Evolutionary conservation across 176 grass and related monocot genomes (phyloP), one percentile per base, ranked within the genome.

Genomic region (Metroxylon sagu): DNA sequence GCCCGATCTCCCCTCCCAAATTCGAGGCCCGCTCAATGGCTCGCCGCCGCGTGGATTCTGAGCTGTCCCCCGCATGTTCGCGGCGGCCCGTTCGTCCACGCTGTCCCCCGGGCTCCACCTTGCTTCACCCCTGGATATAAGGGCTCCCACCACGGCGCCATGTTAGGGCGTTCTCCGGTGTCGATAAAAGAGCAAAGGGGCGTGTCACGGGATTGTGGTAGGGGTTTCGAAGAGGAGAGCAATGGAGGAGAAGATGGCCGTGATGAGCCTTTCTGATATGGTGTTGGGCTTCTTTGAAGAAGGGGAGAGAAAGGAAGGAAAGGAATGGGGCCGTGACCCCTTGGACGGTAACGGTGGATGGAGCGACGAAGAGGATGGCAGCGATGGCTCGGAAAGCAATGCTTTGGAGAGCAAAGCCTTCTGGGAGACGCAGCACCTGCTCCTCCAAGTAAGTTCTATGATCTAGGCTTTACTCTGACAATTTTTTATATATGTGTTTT

Each of bases 211-310:
- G 5, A n/a, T 6, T 6, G 5, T 2, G 6, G 28, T 17, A 4
- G 18, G 5, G 73, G 53, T 69, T 29, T 48, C 14, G 57, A 39
- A 30, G 65, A 30, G 14, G 56, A 8, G 25, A 54, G 17, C 35
- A 57, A 64, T 16, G 67, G 53, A 23, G 72, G 82, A 60, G 58
- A 4, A 60, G 25, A 78, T 70, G 50, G 19, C 49, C 17, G 61
- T 52, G 49, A 65, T 74, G 83, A 91, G 87, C 72, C 14, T 91
- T 56, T 91, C 81, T 2, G 83, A 80, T 52, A 77, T 87, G 77
- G 81, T 97, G 48, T 19, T 88, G 57, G 76, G 78, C 29, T 89
- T 95, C 73, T 56, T 91, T 18, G 80, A 91, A 57, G 87, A 88
- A 23, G 65, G 62, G 12, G 92, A 84, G 21, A 53, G 53, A 64